phyloP scores from a whole-genome alignment of 2,329 filamentous ascomycete genomes.

The Pseudofabraea citricarpa region DNA sequence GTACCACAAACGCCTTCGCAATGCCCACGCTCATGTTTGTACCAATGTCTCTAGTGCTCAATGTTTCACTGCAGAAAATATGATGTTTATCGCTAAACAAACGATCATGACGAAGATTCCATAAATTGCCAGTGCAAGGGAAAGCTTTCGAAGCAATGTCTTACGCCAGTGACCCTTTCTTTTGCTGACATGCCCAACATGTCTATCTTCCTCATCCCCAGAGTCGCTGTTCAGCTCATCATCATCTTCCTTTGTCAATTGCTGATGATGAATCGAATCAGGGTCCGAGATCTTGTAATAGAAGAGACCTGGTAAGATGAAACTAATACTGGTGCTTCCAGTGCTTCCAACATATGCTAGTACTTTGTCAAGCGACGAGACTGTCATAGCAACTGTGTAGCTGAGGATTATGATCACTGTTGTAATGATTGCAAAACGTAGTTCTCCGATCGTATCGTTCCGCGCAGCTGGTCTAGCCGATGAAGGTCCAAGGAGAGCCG shows the following conservation, averaged over 20 bases:
- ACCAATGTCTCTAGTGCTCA: slow-evolving; percentile 28
- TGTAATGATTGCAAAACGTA: slow-evolving; percentile 85
- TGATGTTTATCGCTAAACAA: slow-evolving; percentile 79
- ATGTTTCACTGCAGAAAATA: slow-evolving; percentile 61
- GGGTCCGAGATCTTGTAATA: slow-evolving; percentile 98
- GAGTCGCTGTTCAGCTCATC: slow-evolving; percentile 58
- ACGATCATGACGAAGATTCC: slow-evolving; percentile 84
- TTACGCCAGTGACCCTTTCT: slow-evolving; percentile 47
- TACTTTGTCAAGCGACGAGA: slow-evolving; percentile 83
- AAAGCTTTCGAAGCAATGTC: slow-evolving; percentile 62
- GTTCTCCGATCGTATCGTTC: slow-evolving; percentile 69
- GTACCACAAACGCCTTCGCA: slow-evolving; percentile 15
- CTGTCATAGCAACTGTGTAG: slow-evolving; percentile 86
- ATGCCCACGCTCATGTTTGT: slow-evolving; percentile 12
- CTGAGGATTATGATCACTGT: slow-evolving; percentile 78
- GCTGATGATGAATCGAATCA: slow-evolving; percentile 79
- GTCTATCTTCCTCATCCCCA: slow-evolving; percentile 44
- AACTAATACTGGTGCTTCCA: slow-evolving; percentile 91
- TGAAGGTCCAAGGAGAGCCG: slow-evolving; percentile 38
- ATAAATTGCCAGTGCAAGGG: slow-evolving; percentile 75
- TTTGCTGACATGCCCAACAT: slow-evolving; percentile 25
- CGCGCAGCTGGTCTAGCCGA: slow-evolving; percentile 44
- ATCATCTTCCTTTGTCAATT: slow-evolving; percentile 86
- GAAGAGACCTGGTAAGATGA: slow-evolving; percentile 92
- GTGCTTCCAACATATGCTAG: slow-evolving; percentile 94